Evolutionary conservation across 306 rosid genomes (phyloP).

Genomic region (Phaseolus lunatus): DNA sequence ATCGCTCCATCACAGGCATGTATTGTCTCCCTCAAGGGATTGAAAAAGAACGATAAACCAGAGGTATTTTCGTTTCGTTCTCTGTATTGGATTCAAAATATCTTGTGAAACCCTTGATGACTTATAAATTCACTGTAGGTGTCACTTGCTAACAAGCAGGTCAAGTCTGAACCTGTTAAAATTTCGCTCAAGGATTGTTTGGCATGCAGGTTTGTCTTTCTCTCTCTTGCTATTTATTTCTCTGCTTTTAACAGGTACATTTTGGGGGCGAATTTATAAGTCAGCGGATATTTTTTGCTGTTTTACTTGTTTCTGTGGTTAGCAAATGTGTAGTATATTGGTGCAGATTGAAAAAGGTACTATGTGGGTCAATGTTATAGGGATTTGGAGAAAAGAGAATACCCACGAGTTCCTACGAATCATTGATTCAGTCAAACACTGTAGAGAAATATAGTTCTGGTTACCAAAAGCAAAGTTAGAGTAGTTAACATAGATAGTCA

Average conservation of each 20-base stretch:
- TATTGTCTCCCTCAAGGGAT: constrained; percentile 88
- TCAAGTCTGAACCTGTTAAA: constrained; percentile 82
- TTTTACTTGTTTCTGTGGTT: background rate
- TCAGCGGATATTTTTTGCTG: background rate
- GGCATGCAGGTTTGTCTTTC: constrained; percentile 83
- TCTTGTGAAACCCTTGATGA: background rate
- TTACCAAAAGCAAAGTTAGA: background rate
- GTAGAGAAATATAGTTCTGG: background rate
- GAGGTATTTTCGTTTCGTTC: constrained; percentile 51
- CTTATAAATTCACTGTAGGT: constrained; percentile 53
- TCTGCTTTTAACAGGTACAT: background rate
- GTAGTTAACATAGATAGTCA: background rate
- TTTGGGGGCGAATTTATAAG: background rate
- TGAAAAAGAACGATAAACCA: constrained; percentile 63
- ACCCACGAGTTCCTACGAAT: background rate
- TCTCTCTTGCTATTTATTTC: background rate
- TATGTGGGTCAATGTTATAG: background rate
- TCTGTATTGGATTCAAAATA: background rate
- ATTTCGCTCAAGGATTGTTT: constrained; percentile 95
- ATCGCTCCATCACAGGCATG: constrained; percentile 94
- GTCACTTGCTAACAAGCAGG: constrained; percentile 57
- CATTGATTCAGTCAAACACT: background rate
- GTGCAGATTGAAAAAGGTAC: constrained; percentile 1
- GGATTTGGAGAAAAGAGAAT: background rate
- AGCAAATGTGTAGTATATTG: background rate